Evolutionary conservation across 495 filamentous ascomycete species (phyloP), one percentile per base, ranked within the genome.

Genomic region (Penicillium angulare): DNA sequence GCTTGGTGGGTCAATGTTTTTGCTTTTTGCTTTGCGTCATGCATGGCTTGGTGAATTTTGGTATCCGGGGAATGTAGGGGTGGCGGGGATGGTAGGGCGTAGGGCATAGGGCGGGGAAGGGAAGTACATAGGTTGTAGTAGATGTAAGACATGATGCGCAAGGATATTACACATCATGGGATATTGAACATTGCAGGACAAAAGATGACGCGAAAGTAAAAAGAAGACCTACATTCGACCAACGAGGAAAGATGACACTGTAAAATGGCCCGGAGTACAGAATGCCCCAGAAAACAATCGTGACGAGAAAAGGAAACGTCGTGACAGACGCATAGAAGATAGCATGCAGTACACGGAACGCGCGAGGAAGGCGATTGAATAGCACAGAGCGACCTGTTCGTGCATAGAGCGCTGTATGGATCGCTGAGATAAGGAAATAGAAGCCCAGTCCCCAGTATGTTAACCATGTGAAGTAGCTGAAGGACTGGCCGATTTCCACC

Each of bases 391-490:
- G 74, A 3, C 81, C 81, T 10, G 65, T 72, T 20, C 72, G 67
- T 17, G 79, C 79, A 69, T 90, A 92, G 40, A 69, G 72, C 42
- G 82, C 71, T 0, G 86, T 88, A 71, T 95, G 89, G 17, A 81
- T 39, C 3, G 81, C 71, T 0, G 82, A 69, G 48, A 84, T 68
- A 15, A 81, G 71, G 65, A 85, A 85, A 74, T 93, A 95, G 72
- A 92, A 92, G 16, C 76, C 84, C 17, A 91, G 57, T 0, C 87
- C 86, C 87, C 88, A 92, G 74, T 87, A 92, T 4, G 84, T 86
- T 42, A 88, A 66, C 61, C 79, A 78, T 34, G 89, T 95, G 74
- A 95, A 95, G 78, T 79, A 95, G 55, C 81, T 86, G 76, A 92
- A 93, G 41, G 71, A 71, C 34, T 72, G 63, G 22, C 69, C 69